Evolutionary conservation across 208 protist genomes (phyloP), one percentile per base, ranked within the genome.

Genomic region (Trypanosoma brucei): DNA sequence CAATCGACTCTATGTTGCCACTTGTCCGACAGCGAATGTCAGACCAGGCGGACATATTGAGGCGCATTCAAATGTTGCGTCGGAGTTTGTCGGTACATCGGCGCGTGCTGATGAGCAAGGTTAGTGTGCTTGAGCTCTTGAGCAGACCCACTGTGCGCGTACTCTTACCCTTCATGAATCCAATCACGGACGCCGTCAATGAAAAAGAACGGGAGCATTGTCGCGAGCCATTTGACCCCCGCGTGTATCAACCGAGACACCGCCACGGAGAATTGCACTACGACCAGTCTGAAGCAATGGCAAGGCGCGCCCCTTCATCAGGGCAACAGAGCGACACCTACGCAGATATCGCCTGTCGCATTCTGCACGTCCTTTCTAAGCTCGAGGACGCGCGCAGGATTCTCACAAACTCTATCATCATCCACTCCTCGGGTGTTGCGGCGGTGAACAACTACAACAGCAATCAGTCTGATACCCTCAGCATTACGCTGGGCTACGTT

Each of bases 1-100:
- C 75, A 13, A 84, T 87, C 35, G 84, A 91, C 66, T 67, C 68
- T 31, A 83, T 91, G 76, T 54, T 91, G 53, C 81, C 76, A 6
- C 62, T 86, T 5, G 40, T 65, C 0, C 72, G 72, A 0, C 68
- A 86, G 4, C 48, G 48, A 7, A 76, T 87, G 64, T 81, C 78
- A 53, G 84, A 87, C 55, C 84, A 87, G 70, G 73, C 76, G 9
- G 84, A 91, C 55, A 69, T 74, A 2, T 68, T 88, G 68, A 75
- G 81, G 31, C 81, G 84, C 31, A 75, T 86, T 11, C 56, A 81
- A 66, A 39, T 82, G 65, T 71, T 86, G 44, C 81, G 84, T 4
- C 81, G 77, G 34, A 45, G 70, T 30, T 61, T 91, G n/a, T 64
- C 78, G 7, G 58, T 75, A 6, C 76, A 83, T 49, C 69, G 81